A percentile compares a stretch with the other conserved stretches of the same genome.
Conservation (phyloP, 495 filamentous ascomycete genomes). For the Cladorrhinum samala region DNA sequence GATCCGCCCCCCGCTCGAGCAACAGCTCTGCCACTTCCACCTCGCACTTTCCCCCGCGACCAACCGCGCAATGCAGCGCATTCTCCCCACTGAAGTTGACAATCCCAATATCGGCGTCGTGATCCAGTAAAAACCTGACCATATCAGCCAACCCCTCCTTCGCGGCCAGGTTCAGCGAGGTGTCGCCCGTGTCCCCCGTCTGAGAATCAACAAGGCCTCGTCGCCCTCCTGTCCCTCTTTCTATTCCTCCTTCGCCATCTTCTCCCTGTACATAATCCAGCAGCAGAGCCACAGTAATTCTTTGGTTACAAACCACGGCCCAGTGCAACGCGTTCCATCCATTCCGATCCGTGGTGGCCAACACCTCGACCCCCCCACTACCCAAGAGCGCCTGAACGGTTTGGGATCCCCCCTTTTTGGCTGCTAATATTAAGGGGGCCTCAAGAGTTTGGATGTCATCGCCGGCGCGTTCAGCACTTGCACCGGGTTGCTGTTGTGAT, state of each 20-base stretch:
- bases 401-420: too few relatives aligned
- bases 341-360: too few relatives aligned
- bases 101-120: background rate
- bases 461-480: too few relatives aligned
- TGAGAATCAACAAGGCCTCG: background rate
- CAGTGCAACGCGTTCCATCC: too few relatives aligned
- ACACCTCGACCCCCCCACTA: too few relatives aligned
- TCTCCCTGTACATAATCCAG: background rate
- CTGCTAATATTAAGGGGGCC: too few relatives aligned
- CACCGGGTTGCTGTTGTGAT: too few relatives aligned
- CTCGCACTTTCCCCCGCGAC: background rate
- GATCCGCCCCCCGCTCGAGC: background rate
- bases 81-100: background rate
- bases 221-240: too few relatives aligned
- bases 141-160: background rate
- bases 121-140: background rate
- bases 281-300: background rate
- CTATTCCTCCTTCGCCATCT: too few relatives aligned
- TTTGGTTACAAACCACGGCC: background rate
- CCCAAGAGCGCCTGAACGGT: too few relatives aligned
- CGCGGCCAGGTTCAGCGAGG: background rate
- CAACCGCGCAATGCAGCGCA: background rate
- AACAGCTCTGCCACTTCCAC: background rate
- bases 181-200: background rate
- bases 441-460: too few relatives aligned